Evolutionary conservation across 495 filamentous ascomycete genomes (phyloP), one percentile per base, ranked within the genome.

Genomic region (Hyaloscypha hepaticicola): DNA sequence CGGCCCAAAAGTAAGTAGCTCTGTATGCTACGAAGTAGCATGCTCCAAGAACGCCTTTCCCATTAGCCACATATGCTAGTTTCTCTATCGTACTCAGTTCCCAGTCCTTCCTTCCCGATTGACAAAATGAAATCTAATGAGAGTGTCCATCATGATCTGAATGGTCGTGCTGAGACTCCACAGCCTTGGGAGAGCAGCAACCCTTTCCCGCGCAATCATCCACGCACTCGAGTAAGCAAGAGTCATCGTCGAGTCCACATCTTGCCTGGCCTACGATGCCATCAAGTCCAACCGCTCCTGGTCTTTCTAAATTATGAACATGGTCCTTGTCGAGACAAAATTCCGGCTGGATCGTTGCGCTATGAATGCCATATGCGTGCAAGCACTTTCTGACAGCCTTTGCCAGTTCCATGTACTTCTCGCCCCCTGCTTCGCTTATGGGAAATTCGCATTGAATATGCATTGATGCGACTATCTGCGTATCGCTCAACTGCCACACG

Each of bases 331-430:
- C 88, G 55, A 81, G 79, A 66, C 88, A 90, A 74, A 95, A 99
- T 73, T 99, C 95, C 2, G 96, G 96, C 77, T 99, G 95, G 66
- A 99, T 97, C 8, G 95, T 99, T 4, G 91, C 92, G n/a, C 90
- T 95, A 77, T 98, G 95, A 66, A 99, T 97, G 16, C 95, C 95
- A 69, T 96, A 96, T 19, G 87, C 95, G 72, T 98, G 95, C 21
- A 99, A 83, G 73, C 95, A 99, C 41, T 84, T 85, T 16, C 93
- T 81, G 22, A 96, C 88, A 63, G 85, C 85, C 55, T 82, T 84
- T 12, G 92, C 92, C 31, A 99, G 85, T 56, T 85, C 81, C 96
- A 98, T 99, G 73, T 97, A 99, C 59, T 86, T 82, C 72, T 88
- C 88, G 6, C 87, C 87, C 50, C 86, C 85, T 69, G 84, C 86